Percentiles rank a stretch among this genome's conserved stretches.
Conservation (phyloP, 176 grass and related monocot species). For the Chrysopogon serrulatus region DNA sequence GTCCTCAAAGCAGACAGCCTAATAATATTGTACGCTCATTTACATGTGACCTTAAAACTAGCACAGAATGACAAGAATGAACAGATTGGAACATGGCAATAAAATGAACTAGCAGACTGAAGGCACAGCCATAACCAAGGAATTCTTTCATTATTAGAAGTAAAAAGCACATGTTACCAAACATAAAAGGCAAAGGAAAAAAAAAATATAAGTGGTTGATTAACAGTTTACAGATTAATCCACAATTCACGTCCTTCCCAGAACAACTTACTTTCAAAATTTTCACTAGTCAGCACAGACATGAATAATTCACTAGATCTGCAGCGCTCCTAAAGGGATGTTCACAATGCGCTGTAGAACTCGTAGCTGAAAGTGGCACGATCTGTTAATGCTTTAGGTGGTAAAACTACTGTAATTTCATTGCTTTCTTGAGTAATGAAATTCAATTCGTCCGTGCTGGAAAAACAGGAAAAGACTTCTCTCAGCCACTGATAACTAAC, state of each 20-base stretch:
- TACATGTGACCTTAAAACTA: not conserved
- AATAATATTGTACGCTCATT: not conserved
- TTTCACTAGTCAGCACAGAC: not conserved
- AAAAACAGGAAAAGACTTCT: not conserved
- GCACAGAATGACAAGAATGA: not conserved
- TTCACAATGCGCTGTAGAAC: too few relatives aligned
- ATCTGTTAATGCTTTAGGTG: too few relatives aligned
- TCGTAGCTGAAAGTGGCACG: too few relatives aligned
- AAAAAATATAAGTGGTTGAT: not conserved
- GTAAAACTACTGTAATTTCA: too few relatives aligned
- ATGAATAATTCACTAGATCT: not conserved
- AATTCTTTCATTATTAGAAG: not conserved
- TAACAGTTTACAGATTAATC: not conserved
- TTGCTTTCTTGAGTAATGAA: too few relatives aligned
- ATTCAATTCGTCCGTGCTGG: too few relatives aligned
- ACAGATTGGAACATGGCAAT: not conserved
- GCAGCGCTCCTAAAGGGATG: not conserved
- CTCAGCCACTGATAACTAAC: not conserved
- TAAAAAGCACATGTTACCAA: not conserved
- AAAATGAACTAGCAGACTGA: not conserved
- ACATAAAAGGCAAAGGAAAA: not conserved
- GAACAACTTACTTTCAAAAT: not conserved
- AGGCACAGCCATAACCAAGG: not conserved
- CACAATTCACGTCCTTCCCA: not conserved
- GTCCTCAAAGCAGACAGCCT: not conserved